phyloP scores from a whole-genome alignment of 441 rosid genomes.

The Syzygium syzygioides region DNA sequence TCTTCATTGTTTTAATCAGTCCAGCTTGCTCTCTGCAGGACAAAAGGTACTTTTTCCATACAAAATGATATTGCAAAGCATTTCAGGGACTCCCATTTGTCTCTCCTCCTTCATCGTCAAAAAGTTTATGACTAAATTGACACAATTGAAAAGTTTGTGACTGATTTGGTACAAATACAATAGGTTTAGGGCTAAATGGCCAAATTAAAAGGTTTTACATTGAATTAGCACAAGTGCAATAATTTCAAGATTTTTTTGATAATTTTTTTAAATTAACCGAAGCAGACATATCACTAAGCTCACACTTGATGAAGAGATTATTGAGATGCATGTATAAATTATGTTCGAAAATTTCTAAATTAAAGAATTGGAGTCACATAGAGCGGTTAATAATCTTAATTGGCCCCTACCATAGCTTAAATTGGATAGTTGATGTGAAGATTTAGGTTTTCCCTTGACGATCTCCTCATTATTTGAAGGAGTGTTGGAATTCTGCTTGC shows the following conservation, averaged over 20 bases:
- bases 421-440: background rate
- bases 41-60: background rate
- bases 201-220: too few relatives aligned
- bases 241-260: too few relatives aligned
- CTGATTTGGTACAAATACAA: too few relatives aligned
- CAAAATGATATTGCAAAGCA: background rate
- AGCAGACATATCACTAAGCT: background rate
- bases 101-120: too few relatives aligned
- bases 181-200: too few relatives aligned
- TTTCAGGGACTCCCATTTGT: background rate
- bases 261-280: too few relatives aligned
- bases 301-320: background rate
- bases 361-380: fast-evolving
- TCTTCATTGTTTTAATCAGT: background rate
- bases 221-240: too few relatives aligned
- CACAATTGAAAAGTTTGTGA: too few relatives aligned
- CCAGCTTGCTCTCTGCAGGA: background rate
- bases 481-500: background rate
- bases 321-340: background rate
- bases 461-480: background rate
- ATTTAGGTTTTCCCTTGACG: background rate
- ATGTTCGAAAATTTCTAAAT: background rate
- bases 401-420: background rate
- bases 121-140: too few relatives aligned
- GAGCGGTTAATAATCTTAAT: background rate